A percentile compares a stretch with the other conserved stretches of the same genome.
These are phyloP conservation scores for Paraconiothyrium sp. DNA, from an alignment of 2,329 filamentous ascomycete species.

Conservation along the genomic window DNA sequence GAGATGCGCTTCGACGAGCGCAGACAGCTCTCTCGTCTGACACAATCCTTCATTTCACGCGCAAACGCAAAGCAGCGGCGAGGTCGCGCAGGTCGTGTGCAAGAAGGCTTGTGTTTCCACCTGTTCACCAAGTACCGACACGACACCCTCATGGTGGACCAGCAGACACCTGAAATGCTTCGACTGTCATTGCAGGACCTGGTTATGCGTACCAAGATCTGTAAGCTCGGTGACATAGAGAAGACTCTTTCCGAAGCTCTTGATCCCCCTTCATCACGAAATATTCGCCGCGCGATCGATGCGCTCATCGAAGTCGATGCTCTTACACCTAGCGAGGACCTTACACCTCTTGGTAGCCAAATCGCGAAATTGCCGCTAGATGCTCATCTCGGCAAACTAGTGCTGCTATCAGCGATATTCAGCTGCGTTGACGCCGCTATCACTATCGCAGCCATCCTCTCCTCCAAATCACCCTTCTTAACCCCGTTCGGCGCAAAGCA, in stretches of 20 bases:
- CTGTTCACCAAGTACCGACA: constrained; percentile 91
- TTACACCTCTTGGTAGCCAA: constrained; percentile 87
- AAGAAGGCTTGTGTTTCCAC: constrained; percentile 94
- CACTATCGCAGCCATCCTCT: constrained; percentile 91
- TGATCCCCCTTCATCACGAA: constrained; percentile 89
- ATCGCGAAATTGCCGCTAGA: constrained; percentile 90
- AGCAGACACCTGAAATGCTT: constrained; percentile 96
- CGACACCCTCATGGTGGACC: constrained; percentile 83
- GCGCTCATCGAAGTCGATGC: constrained; percentile 93
- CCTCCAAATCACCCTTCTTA: constrained; percentile 93
- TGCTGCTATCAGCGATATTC: constrained; percentile 86
- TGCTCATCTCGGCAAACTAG: constrained; percentile 93
- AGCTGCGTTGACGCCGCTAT: constrained; percentile 90
- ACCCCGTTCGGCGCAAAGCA: constrained; percentile 84
- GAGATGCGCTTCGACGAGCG: constrained; percentile 97
- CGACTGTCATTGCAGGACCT: constrained; percentile 93
- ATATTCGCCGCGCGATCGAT: constrained; percentile 91
- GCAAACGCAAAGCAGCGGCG: constrained; percentile 96
- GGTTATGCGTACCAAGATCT: constrained; percentile 96
- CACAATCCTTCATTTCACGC: constrained; percentile 93
- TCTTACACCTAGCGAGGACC: constrained; percentile 79
- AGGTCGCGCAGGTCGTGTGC: constrained; percentile 93
- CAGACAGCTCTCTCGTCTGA: constrained; percentile 85
- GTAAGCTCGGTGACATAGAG: constrained; percentile 92
- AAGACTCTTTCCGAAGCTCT: constrained; percentile 87